Percentiles rank a stretch among this genome's conserved stretches.
Conservation (phyloP, 2,329 filamentous ascomycete genomes). For the Chaetomium olivaceum region DNA sequence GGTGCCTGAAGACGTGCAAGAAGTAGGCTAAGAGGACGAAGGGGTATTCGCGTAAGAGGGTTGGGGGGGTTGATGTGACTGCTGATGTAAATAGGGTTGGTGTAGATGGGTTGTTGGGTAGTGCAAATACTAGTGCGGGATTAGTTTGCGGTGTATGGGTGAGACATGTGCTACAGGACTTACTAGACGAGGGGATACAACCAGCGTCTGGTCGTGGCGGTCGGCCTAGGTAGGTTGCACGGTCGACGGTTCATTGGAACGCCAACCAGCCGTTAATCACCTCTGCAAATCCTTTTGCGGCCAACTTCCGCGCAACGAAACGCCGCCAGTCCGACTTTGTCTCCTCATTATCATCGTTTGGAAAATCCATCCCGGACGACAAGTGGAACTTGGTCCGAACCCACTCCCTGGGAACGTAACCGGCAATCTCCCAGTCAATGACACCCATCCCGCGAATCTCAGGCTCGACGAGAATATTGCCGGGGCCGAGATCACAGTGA, state of each 20-base stretch:
- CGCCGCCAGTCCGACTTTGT: conserved; percentile 18
- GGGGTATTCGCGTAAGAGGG: neutral
- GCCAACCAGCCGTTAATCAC: neutral
- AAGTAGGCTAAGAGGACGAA: neutral
- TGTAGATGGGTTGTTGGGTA: neutral
- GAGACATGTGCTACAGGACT: too few species aligned
- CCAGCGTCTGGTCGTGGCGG: too few species aligned
- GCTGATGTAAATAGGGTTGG: neutral
- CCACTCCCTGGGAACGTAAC: conserved; percentile 38
- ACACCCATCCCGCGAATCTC: too few species aligned
- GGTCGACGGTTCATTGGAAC: too few species aligned
- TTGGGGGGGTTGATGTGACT: too few species aligned
- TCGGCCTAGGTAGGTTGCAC: too few species aligned
- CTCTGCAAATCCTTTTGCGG: conserved; percentile 17
- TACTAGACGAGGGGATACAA: too few species aligned
- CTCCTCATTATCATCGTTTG: conserved; percentile 4
- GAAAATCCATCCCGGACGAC: conserved; percentile 37
- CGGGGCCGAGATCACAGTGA: too few species aligned
- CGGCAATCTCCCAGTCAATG: conserved; percentile 21
- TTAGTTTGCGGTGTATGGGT: too few species aligned
- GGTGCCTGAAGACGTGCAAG: neutral
- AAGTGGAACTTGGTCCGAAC: conserved; percentile 39
- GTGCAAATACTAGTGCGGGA: neutral
- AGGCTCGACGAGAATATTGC: too few species aligned
- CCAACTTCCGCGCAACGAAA: conserved; percentile 6